phyloP scores from a whole-genome alignment of 2,329 filamentous ascomycete species.

The Ascochyta fabae region DNA sequence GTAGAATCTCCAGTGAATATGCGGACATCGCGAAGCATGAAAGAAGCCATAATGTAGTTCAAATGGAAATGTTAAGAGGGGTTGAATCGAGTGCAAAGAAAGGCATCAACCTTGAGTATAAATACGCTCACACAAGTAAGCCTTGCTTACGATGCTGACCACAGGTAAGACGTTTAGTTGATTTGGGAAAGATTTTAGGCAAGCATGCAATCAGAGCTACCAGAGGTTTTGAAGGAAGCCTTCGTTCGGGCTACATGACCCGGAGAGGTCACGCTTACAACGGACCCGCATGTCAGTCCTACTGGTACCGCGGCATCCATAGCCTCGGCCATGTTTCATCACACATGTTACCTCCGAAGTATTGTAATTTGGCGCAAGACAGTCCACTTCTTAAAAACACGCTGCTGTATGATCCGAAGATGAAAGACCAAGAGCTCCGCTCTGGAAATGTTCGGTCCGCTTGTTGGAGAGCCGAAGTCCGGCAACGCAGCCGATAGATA shows the following conservation, averaged over 20 bases:
- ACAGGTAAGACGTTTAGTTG: not conserved
- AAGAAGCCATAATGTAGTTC: slow-evolving; percentile 38
- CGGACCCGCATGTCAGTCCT: not conserved
- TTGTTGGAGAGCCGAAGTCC: not conserved
- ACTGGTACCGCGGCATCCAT: not conserved
- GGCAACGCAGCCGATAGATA: not conserved
- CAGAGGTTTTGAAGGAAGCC: too few relatives aligned
- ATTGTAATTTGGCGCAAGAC: not conserved
- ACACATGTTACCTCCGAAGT: too few relatives aligned
- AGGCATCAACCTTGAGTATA: too few relatives aligned
- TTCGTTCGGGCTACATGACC: not conserved
- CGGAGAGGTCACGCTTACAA: not conserved
- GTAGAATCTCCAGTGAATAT: slow-evolving; percentile 56
- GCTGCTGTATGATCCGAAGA: not conserved
- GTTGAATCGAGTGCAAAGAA: not conserved
- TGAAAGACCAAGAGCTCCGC: not conserved
- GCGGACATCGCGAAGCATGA: slow-evolving; percentile 52
- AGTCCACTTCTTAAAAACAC: too few relatives aligned
- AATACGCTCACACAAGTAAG: too few relatives aligned
- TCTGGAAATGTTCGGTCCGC: not conserved
- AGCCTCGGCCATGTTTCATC: too few relatives aligned
- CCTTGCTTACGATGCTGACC: not conserved
- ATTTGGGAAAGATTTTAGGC: not conserved
- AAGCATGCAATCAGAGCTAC: not conserved
- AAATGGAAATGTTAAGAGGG: not conserved